Percentiles rank a stretch among this genome's conserved stretches.
These are phyloP conservation scores for Niveomyces coronatus DNA, from an alignment of 2,329 filamentous ascomycete species.

Conservation along the genomic window DNA sequence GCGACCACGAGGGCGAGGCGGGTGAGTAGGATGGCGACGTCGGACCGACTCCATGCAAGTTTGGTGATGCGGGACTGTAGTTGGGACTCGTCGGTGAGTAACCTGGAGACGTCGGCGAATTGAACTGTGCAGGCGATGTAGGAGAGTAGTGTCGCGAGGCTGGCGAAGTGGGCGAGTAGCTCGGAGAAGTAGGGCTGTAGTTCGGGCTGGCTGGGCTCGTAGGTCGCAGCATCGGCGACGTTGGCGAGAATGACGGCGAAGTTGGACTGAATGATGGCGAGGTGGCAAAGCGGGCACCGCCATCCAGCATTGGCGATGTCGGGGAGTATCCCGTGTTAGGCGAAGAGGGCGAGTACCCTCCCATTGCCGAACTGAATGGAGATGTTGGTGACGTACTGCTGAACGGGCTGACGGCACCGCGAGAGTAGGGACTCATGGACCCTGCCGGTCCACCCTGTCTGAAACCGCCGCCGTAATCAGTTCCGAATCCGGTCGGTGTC, in stretches of 20 bases:
- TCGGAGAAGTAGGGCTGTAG: conserved; percentile 57
- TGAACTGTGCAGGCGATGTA: conserved; percentile 64
- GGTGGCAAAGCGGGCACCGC: conserved; percentile 42
- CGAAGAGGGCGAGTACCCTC: conserved; percentile 67
- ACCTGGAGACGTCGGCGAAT: conserved; percentile 63
- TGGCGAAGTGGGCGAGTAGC: conserved; percentile 53
- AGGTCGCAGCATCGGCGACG: conserved; percentile 47
- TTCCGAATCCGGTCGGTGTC: conserved; percentile 53
- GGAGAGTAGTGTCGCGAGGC: conserved; percentile 49
- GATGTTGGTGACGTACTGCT: conserved; percentile 58
- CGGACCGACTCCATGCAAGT: conserved; percentile 32
- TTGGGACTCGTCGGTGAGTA: conserved; percentile 63
- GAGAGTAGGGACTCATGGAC: conserved; percentile 53
- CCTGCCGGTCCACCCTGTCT: no score
- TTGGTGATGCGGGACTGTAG: conserved; percentile 61
- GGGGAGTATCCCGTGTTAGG: conserved; percentile 58
- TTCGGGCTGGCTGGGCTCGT: conserved; percentile 47
- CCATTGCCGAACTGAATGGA: conserved; percentile 46
- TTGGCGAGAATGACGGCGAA: conserved; percentile 54
- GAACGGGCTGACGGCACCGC: conserved; percentile 63
- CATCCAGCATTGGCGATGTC: conserved; percentile 38
- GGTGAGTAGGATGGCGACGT: conserved; percentile 56
- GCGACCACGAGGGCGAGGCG: conserved; percentile 68
- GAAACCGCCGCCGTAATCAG: conserved; percentile 45
- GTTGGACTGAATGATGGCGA: conserved; percentile 55